Evolutionary conservation across 169 alveolate species (phyloP), one percentile per base, ranked within the genome.

Genomic region (Besnoitia besnoiti): DNA sequence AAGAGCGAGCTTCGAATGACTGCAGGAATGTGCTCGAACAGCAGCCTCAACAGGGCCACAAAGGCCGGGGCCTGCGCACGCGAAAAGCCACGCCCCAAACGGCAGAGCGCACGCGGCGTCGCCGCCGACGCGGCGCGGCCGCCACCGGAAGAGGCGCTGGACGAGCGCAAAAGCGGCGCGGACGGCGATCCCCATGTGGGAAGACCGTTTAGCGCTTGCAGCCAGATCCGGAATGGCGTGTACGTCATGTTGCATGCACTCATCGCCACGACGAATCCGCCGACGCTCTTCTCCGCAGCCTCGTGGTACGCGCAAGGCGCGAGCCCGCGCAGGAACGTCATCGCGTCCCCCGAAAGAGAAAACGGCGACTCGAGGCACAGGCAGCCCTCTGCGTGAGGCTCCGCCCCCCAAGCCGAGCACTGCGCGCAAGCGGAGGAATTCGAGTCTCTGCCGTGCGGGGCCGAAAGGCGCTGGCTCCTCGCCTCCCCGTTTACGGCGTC

Each of bases 221-320:
- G 51, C 49, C 61, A 85, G 61, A 85, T 55, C 35, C 91, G 77
- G 42, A 85, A 62, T 1, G 91, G 91, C 0, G 91, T 85, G 80
- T 85, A 85, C 27, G 91, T 85, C 44, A 47, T 21, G 80, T 62
- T 47, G 40, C 62, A 62, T 19, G 61, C 79, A 0, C 91, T 62
- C 80, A 59, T 37, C 24, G 91, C 91, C 39, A 10, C 37, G n/a
- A 85, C 42, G 14, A 47, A 85, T 4, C 37, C 61, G 14, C 79
- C 91, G 30, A 44, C 75, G 30, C 90, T 73, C 2, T 27, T 24
- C n/a, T 73, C 82, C 21, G 82, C 82, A 7, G 82, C 82, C 27
- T 27, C 8, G 67, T 16, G 33, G 24, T n/a, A 55, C 67, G 24
- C 67, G 67, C 12, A 5, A n/a, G 33, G 67, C 30, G 67, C 33